Conservation (phyloP, 176 grass and related monocot species). For the Secale cereale region DNA sequence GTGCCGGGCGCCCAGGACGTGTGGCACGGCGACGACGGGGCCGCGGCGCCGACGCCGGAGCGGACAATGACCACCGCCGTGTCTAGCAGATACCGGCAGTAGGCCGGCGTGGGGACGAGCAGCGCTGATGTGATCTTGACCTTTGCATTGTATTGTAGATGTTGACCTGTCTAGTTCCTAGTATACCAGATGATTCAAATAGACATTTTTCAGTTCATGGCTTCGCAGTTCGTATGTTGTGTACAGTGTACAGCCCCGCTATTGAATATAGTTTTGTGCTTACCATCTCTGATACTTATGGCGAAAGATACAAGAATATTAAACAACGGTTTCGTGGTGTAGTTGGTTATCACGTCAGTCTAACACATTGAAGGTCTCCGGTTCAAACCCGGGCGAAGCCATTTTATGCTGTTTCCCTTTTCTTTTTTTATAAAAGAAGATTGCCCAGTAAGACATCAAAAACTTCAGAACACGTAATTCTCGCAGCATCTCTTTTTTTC, state of each 20-base stretch:
- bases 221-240: neutral
- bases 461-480: neutral
- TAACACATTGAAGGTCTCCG: slow-evolving; percentile 99
- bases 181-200: slow-evolving; percentile 5
- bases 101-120: neutral
- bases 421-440: neutral
- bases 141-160: neutral
- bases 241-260: neutral
- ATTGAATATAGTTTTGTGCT: neutral
- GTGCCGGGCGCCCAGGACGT: slow-evolving; percentile 34
- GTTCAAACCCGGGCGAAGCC: slow-evolving; percentile 88
- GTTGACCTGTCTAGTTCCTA: slow-evolving; percentile 17
- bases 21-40: slow-evolving; percentile 17
- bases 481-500: neutral
- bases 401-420: neutral
- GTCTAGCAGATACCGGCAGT: slow-evolving; percentile 17
- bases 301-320: too few relatives aligned
- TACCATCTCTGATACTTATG: too few relatives aligned
- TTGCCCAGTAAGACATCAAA: neutral
- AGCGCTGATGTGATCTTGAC: neutral
- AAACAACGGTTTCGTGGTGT: slow-evolving; percentile 75
- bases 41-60: neutral
- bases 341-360: slow-evolving; percentile 99
- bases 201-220: neutral
- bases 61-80: neutral